Conservation (phyloP, 805 yeast genomes). For the Suhomyces sp. region DNA sequence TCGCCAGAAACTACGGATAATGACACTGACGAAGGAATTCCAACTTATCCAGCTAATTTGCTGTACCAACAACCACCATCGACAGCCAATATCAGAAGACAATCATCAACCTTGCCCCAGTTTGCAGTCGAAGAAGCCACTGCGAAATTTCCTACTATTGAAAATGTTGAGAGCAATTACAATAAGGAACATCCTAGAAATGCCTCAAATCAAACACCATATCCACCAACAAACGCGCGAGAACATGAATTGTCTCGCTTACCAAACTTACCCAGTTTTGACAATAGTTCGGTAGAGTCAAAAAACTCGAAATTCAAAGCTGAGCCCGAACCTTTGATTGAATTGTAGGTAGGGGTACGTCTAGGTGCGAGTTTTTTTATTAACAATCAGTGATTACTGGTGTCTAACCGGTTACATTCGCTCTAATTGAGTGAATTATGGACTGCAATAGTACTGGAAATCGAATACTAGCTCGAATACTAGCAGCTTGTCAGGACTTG, state of each 20-base stretch:
- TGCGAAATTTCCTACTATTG: constrained; percentile 16
- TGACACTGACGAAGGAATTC: constrained; percentile 6
- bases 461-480: no score
- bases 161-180: constrained; percentile 11
- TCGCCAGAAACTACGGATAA: constrained; percentile 10
- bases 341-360: constrained; percentile 31
- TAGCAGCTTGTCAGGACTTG: no score
- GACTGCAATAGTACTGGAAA: no score
- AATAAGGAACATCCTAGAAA: constrained; percentile 8
- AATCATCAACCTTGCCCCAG: constrained; percentile 12
- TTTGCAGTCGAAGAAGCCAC: constrained; percentile 15
- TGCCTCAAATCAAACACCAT: constrained; percentile 1
- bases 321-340: constrained; percentile 45
- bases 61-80: constrained; percentile 2
- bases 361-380: no score
- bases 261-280: constrained; percentile 6
- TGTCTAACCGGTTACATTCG: no score
- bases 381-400: no score
- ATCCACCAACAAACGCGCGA: constrained; percentile 2
- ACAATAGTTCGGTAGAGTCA: not conserved
- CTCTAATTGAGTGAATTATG: no score
- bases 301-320: constrained; percentile 13
- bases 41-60: constrained; percentile 1
- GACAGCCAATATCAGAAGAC: constrained; percentile 6
- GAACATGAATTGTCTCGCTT: not conserved